phyloP scores from a whole-genome alignment of 768 basidiomycete species.

The Inosperma sp. region DNA sequence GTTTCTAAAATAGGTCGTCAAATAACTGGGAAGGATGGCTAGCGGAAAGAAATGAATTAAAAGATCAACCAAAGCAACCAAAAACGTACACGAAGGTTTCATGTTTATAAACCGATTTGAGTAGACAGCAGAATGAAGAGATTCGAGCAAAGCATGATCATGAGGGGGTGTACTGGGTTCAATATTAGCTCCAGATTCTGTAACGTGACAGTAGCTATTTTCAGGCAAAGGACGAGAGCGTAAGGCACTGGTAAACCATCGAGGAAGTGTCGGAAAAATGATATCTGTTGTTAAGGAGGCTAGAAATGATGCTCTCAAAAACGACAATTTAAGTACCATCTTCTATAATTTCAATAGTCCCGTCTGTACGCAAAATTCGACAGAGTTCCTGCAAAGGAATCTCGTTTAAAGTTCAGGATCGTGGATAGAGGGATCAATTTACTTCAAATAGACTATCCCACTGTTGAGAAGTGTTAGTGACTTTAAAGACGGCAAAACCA shows the following conservation, averaged over 20 bases:
- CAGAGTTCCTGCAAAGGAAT: slow-evolving; percentile 61
- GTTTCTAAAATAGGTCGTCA: slow-evolving; percentile 67
- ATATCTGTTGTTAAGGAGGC: slow-evolving; percentile 55
- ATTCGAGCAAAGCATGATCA: slow-evolving; percentile 68
- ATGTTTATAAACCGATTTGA: slow-evolving; percentile 69
- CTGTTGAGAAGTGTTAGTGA: slow-evolving; percentile 36
- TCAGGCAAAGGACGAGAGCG: slow-evolving; percentile 46
- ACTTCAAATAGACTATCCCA: slow-evolving; percentile 70
- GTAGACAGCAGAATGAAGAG: slow-evolving; percentile 60
- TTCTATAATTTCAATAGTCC: slow-evolving; percentile 67
- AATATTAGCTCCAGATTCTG: slow-evolving; percentile 35
- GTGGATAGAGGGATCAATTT: slow-evolving; percentile 14
- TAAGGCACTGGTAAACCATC: slow-evolving; percentile 73
- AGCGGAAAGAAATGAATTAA: not conserved
- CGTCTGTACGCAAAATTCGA: slow-evolving; percentile 64
- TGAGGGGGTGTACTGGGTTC: slow-evolving; percentile 37
- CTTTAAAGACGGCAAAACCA: slow-evolving; percentile 9
- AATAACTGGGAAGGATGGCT: slow-evolving; percentile 67
- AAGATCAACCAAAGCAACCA: slow-evolving; percentile 3
- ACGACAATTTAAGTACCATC: slow-evolving; percentile 45
- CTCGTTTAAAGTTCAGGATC: not conserved
- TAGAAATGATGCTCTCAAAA: not conserved
- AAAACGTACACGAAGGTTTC: slow-evolving; percentile 55
- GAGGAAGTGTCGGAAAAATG: slow-evolving; percentile 69
- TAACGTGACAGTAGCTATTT: slow-evolving; percentile 44